Base-by-base conservation (phyloP, 139 green algal species). In the Gonium pectorale region DNA sequence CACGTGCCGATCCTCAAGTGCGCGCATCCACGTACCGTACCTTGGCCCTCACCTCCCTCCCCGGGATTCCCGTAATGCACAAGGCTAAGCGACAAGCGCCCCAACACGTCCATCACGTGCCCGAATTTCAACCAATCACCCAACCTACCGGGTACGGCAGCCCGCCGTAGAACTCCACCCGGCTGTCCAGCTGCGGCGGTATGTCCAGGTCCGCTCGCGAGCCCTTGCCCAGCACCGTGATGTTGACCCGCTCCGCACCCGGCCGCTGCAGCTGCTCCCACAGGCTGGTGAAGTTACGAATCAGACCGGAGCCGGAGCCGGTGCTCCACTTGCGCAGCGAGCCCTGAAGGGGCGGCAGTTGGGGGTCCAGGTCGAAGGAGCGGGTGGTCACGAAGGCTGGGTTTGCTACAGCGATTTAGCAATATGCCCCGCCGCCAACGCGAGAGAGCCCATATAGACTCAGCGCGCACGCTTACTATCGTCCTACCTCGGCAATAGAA, bases 201-300 rank as follows among this genome's bases (percentile, higher is more conserved):
- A 81, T 54, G 13, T 41, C 38, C 5, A 81, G 73, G 35, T 81
- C 73, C n/a, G 31, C 24, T 0, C 71, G 51, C 9, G 37, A 7
- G 35, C 49, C 71, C 71, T 52, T 80, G 5, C 49, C 71, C 35
- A 67, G 71, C 17, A 80, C 71, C 19, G 49, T 80, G 26, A 80
- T 40, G 51, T 80, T 80, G 37, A 80, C 11, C 33, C 8, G 4
- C 33, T 3, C 71, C 13, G 51, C n/a, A 2, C 52, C 37, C 8
- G 33, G 21, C 37, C 38, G 72, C 52, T 41, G 54, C 51, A 68
- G 22, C 72, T 80, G 72, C 22, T 1, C 24, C 74, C 74, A 82
- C 74, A 82, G 59, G 29, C 40, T 29, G 35, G 3, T 26, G 31
- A 71, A 82, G 74, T 82, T 60, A 17, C 74, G 74, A 40, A 71